Base-by-base conservation (phyloP, 768 basidiomycete species). In the Tylopilus vinaceipallidus region DNA sequence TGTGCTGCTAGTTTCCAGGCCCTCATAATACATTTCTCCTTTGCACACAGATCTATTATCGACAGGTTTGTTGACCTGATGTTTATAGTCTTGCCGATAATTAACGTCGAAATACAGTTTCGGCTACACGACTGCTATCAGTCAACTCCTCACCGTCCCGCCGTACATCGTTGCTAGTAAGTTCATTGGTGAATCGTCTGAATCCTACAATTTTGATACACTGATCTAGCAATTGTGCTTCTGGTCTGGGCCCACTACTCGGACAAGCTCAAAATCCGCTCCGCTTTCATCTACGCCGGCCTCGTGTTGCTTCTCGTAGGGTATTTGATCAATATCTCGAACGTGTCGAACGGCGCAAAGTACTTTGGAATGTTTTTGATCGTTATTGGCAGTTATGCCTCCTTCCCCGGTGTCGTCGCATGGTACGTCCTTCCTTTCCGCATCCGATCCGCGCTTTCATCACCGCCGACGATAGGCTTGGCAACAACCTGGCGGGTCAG, bases 291-390 rank as follows among this genome's bases (percentile, higher is more conserved):
- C 51, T 53, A 80, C 8, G 71, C 73, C 0, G 79, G 78, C 0
- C 75, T 79, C 4, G 16, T 69, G 1, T 71, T 82, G 64, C 75
- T 73, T 44, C 61, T 83, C 30, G 70, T 83, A 24, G 85, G 86
- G 0, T 87, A 82, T 58, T 47, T 73, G 0, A 84, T 87, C 64
- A 83, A 85, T 58, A 81, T 88, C 43, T 80, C 82, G 1, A 59
- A 74, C 12, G 78, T 67, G 1, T 56, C 77, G 0, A 59, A 62
- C 38, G 80, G 82, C 0, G 80, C 71, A 23, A 87, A 88, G 65
- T 88, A 88, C 62, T 83, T 86, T 54, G 86, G 84, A 1, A 86
- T 80, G 0, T 89, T 83, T 72, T 77, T 88, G 47, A 75, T 77
- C 22, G 83, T 87, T 7, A 71, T 73, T 1, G 87, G 87, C n/a